Conservation (phyloP, 1,284 basidiomycete genomes). For the Fomes fomentarius region DNA sequence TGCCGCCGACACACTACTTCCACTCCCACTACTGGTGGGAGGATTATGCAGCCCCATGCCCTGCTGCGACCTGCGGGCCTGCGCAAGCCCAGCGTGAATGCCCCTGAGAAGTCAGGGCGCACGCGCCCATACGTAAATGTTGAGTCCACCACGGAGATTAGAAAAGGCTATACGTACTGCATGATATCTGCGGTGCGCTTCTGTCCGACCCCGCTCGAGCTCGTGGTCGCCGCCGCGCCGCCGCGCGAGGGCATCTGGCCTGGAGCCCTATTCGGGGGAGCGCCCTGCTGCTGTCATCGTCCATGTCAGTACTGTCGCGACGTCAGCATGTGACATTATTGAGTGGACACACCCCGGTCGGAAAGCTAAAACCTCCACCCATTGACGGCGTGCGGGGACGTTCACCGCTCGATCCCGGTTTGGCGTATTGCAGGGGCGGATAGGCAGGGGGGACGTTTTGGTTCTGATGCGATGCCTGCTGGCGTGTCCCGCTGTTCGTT, state of each 20-base stretch:
- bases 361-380: constrained; percentile 59
- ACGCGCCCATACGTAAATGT: background rate
- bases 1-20: background rate
- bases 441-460: background rate
- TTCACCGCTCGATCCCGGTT: constrained; percentile 20
- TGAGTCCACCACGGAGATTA: background rate
- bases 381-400: constrained; percentile 42
- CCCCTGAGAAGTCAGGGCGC: background rate
- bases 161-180: constrained; percentile 35
- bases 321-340: too few species aligned
- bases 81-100: constrained; percentile 3
- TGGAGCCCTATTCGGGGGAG: background rate
- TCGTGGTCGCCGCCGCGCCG: background rate
- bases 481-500: background rate
- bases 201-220: constrained; percentile 23
- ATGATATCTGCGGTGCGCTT: constrained; percentile 45
- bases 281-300: background rate
- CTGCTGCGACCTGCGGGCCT: constrained; percentile 27
- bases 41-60: constrained; percentile 51
- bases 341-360: constrained; percentile 29
- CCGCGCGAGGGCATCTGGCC: background rate
- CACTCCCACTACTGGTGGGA: constrained; percentile 10
- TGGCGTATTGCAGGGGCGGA: constrained; percentile 9
- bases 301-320: background rate
- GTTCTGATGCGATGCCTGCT: background rate